phyloP scores from a whole-genome alignment of 768 basidiomycete genomes.

The Hygrocybe punicea region DNA sequence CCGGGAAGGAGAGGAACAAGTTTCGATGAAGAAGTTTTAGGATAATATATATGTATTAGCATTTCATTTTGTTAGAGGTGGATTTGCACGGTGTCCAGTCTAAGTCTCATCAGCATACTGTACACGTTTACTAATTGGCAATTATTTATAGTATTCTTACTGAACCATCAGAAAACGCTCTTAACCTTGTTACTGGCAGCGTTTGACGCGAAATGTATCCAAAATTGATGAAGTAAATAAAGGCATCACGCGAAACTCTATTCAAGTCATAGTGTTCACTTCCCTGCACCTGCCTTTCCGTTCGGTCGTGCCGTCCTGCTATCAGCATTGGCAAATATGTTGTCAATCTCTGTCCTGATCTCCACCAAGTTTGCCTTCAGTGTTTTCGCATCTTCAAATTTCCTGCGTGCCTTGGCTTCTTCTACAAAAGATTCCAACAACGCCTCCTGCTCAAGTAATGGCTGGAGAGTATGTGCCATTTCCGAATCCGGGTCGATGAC shows the following conservation, averaged over 20 bases:
- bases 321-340: constrained; percentile 42
- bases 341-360: constrained; percentile 80
- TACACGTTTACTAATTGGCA: too few relatives aligned
- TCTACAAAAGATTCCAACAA: constrained; percentile 86
- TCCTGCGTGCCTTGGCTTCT: constrained; percentile 84
- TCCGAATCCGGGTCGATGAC: constrained; percentile 64
- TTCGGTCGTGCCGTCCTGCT: background rate
- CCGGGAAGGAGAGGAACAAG: constrained; percentile 8
- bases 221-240: background rate
- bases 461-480: constrained; percentile 73
- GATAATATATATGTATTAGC: constrained; percentile 5
- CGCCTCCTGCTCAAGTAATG: constrained; percentile 90
- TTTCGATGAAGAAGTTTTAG: constrained; percentile 11
- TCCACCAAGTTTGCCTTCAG: constrained; percentile 77
- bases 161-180: too few relatives aligned
- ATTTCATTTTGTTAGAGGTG: background rate
- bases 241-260: too few relatives aligned
- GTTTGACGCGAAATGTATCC: background rate
- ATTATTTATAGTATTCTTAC: too few relatives aligned
- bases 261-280: too few relatives aligned
- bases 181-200: background rate
- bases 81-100: background rate
- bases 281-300: background rate
- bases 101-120: too few relatives aligned
- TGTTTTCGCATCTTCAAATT: constrained; percentile 93